Evolutionary conservation across 2,329 filamentous ascomycete genomes (phyloP).

Genomic region (Aspergillus brunneoviolaceus): DNA sequence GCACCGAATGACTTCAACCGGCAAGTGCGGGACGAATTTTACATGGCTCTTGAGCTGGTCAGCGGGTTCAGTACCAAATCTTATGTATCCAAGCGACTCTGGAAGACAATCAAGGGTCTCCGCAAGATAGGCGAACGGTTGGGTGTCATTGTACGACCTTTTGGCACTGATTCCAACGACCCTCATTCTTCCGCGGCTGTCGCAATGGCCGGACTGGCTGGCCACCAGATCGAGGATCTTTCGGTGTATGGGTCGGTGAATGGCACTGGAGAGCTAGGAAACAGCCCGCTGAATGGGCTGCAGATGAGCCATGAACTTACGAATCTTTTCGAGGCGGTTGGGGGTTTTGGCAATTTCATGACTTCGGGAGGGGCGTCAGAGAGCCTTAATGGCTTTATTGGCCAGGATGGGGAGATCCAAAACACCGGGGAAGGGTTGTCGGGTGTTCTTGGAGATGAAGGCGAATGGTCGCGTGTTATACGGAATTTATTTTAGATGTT

Average conservation of each 20-base stretch:
- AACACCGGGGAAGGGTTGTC: constrained; percentile 46
- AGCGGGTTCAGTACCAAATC: constrained; percentile 62
- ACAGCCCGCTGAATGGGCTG: constrained; percentile 58
- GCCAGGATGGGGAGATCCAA: constrained; percentile 37
- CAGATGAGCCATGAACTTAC: constrained; percentile 62
- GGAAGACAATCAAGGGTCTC: constrained; percentile 64
- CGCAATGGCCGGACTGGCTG: constrained; percentile 65
- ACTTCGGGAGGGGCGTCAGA: constrained; percentile 33
- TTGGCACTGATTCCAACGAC: constrained; percentile 48
- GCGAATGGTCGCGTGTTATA: constrained; percentile 60
- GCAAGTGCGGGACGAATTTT: constrained; percentile 65
- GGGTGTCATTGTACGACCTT: constrained; percentile 49
- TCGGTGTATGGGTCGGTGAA: constrained; percentile 48
- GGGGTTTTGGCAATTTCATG: constrained; percentile 49
- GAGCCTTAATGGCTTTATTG: constrained; percentile 40
- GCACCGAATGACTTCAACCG: constrained; percentile 61
- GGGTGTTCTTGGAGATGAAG: constrained; percentile 54
- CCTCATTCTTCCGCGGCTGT: constrained; percentile 62
- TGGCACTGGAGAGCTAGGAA: constrained; percentile 45
- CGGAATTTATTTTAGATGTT: constrained; percentile 55
- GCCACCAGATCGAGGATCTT: constrained; percentile 60
- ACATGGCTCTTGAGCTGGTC: constrained; percentile 64
- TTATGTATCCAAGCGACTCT: constrained; percentile 61
- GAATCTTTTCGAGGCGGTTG: constrained; percentile 63
- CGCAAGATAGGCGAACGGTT: constrained; percentile 63